phyloP scores from a whole-genome alignment of 169 alveolate species.

The Eimeria nieschulzi region DNA sequence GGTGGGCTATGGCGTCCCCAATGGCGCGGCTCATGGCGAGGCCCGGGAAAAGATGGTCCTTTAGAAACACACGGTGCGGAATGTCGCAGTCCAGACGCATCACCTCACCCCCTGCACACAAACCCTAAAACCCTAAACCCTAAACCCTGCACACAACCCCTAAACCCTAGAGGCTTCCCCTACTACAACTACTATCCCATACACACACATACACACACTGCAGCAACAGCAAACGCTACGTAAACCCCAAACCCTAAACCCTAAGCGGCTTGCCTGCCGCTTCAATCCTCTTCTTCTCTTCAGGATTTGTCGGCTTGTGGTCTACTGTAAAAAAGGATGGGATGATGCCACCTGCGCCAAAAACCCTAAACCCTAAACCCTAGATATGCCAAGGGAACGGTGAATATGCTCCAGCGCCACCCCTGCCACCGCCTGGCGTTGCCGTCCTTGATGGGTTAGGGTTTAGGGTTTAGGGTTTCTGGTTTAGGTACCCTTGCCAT shows the following conservation, averaged over 20 bases:
- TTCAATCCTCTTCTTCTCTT: conserved; percentile 82
- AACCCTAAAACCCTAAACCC: conserved; percentile 8
- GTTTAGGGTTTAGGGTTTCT: background rate
- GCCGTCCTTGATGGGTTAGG: conserved; percentile 48
- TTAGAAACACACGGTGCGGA: conserved; percentile 89
- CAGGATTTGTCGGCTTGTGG: conserved; percentile 85
- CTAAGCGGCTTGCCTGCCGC: conserved; percentile 76
- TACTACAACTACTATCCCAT: background rate
- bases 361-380: background rate
- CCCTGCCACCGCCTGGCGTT: background rate
- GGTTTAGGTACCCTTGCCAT: background rate
- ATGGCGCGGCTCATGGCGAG: conserved; percentile 54
- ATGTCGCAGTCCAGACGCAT: conserved; percentile 85
- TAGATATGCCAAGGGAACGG: background rate
- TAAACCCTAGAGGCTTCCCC: background rate
- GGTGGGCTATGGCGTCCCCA: conserved; percentile 40
- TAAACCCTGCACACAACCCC: too few species aligned
- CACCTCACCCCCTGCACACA: conserved; percentile 87
- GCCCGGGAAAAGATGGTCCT: conserved; percentile 73
- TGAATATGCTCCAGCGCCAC: too few species aligned
- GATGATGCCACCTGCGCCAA: background rate
- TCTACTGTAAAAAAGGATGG: conserved; percentile 77
- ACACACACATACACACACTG: background rate
- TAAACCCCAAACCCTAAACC: background rate
- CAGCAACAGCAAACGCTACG: background rate